Percentiles rank a stretch among this genome's conserved stretches.
Evolutionary conservation across 2,329 filamentous ascomycete genomes (phyloP).

Genomic region (Phoma sp.): DNA sequence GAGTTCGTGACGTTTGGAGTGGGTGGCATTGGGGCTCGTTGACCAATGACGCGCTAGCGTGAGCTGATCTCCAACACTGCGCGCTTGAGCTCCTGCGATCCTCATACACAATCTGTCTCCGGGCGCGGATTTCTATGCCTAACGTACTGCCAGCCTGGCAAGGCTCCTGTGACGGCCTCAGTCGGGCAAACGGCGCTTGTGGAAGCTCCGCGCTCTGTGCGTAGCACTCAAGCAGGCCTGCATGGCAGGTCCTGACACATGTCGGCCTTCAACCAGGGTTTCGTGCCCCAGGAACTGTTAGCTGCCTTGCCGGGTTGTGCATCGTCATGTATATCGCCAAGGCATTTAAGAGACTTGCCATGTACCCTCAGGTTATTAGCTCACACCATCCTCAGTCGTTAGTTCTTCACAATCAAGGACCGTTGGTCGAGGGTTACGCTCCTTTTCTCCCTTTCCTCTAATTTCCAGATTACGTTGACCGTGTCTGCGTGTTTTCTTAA

Average conservation of each 20-base stretch:
- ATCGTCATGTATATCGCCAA: constrained; percentile 42
- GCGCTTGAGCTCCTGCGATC: constrained; percentile 34
- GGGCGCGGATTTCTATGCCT: constrained; percentile 42
- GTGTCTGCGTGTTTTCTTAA: constrained; percentile 48
- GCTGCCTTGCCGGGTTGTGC: constrained; percentile 36
- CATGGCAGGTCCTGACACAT: constrained; percentile 45
- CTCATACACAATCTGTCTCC: constrained; percentile 47
- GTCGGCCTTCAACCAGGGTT: constrained; percentile 48
- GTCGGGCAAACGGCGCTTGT: constrained; percentile 32
- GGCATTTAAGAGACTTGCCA: constrained; percentile 40
- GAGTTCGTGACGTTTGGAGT: constrained; percentile 22
- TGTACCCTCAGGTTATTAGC: constrained; percentile 36
- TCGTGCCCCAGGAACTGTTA: constrained; percentile 46
- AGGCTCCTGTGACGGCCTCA: constrained; percentile 37
- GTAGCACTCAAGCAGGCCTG: constrained; percentile 32
- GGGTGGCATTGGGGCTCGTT: constrained; percentile 16
- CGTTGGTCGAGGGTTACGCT: constrained; percentile 49
- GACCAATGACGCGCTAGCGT: constrained; percentile 26
- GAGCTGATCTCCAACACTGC: constrained; percentile 28
- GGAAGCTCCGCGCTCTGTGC: constrained; percentile 35
- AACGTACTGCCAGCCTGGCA: constrained; percentile 26
- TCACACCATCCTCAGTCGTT: constrained; percentile 42
- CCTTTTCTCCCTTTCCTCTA: constrained; percentile 48
- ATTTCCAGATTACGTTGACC: constrained; percentile 51
- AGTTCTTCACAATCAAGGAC: constrained; percentile 34